Evolutionary conservation across 2,329 filamentous ascomycete genomes (phyloP), one percentile per base, ranked within the genome.

Genomic region (Cercospora zeina): DNA sequence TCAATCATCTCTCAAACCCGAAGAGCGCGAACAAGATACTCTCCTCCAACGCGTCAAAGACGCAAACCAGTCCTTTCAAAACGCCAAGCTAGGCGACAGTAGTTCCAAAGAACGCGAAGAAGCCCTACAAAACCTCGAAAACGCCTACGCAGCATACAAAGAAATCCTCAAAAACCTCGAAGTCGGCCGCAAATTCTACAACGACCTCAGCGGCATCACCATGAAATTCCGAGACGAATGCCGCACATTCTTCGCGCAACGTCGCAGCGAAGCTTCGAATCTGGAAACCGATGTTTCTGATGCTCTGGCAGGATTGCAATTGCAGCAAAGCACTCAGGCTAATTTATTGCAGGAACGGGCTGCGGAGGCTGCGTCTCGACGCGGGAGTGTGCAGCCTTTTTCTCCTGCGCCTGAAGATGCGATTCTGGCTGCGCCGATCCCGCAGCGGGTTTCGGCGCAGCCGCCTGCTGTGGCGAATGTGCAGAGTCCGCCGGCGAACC

Each of bases 101-200:
- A 85, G 84, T 5, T 85, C 82, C 1, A 84, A 82, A 63, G 92
- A 96, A 72, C 86, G 95, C 13, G 93, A 97, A 74, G 85, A 89
- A 68, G 92, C 91, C 0, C 78, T 99, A 54, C 95, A 99, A 76
- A 87, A 85, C 65, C 81, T 99, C 9, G 93, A 97, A 75, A 92
- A 90, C 66, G 93, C 91, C 0, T 97, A 96, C 74, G 87, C 92
- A 76, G 96, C 93, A 77, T 97, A 97, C 80, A 96, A 96, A 77
- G 93, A 99, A 75, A 91, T 97, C 61, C 87, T 96, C 61, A 90
- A 86, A 67, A 96, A 97, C 72, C 82, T 97, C 2, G 93, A 97
- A 67, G 90, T 89, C 0, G 95, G 91, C 0, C 83, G 93, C 58
- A 97, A 95, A 74, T 99, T 99, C 74, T 99, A 97, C 79, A 99